Percentiles rank a stretch among this genome's conserved stretches.
Evolutionary conservation across 2,329 filamentous ascomycete species (phyloP).

Genomic region (Clonostachys byssicola): DNA sequence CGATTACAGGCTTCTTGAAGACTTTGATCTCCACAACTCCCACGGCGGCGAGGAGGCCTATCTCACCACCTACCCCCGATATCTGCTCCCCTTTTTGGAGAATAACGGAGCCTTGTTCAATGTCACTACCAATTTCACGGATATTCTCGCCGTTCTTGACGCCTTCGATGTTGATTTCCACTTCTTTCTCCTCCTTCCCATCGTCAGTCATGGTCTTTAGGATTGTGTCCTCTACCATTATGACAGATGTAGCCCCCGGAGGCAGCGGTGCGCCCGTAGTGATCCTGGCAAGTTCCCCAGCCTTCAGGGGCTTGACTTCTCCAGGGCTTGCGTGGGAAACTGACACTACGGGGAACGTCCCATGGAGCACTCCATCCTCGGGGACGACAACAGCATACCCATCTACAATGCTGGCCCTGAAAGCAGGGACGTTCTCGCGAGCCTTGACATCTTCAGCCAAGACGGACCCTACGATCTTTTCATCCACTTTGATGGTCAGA

Average conservation of each 20-base stretch:
- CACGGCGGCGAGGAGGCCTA: conserved; percentile 83
- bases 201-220: conserved; percentile 74
- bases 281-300: conserved; percentile 80
- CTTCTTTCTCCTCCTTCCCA: conserved; percentile 77
- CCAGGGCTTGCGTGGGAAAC: conserved; percentile 82
- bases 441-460: conserved; percentile 81
- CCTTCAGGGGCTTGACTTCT: conserved; percentile 58
- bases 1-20: conserved; percentile 74
- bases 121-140: conserved; percentile 85
- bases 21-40: conserved; percentile 68
- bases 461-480: conserved; percentile 67
- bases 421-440: conserved; percentile 82
- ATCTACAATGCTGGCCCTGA: conserved; percentile 93
- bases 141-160: conserved; percentile 82
- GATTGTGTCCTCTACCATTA: conserved; percentile 88
- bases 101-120: conserved; percentile 64
- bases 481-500: conserved; percentile 56
- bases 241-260: conserved; percentile 81
- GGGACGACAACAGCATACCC: conserved; percentile 82
- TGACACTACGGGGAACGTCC: conserved; percentile 79
- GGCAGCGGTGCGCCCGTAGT: conserved; percentile 93
- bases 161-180: conserved; percentile 78
- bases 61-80: conserved; percentile 82
- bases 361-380: conserved; percentile 61
- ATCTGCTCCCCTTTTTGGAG: conserved; percentile 77